Evolutionary conservation across 106 monocot species (phyloP).

Genomic region (Apostasia shenzhenica): DNA sequence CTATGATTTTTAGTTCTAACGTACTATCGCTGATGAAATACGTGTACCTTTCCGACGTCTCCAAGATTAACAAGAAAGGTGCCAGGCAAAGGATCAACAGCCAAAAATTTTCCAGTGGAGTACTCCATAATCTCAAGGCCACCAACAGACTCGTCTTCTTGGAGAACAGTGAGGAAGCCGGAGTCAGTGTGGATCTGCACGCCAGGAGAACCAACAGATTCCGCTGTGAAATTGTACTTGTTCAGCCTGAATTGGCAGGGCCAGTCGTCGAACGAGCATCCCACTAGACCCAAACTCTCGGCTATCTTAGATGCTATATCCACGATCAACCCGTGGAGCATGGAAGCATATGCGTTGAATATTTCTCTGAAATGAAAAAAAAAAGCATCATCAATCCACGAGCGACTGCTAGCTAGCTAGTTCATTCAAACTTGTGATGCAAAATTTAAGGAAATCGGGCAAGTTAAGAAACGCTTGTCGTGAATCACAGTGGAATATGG

Average conservation of each 20-base stretch:
- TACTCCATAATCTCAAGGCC: constrained; percentile 57
- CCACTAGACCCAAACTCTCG: constrained; percentile 35
- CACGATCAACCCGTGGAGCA: constrained; percentile 30
- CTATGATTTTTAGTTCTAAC: too few relatives aligned
- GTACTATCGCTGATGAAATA: too few relatives aligned
- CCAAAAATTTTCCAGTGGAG: constrained; percentile 14
- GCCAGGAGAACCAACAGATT: constrained; percentile 40
- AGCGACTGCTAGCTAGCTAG: not conserved
- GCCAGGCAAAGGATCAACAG: constrained; percentile 50
- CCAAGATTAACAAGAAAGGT: constrained; percentile 59
- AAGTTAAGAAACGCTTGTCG: not conserved
- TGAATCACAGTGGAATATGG: not conserved
- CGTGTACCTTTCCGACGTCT: constrained; percentile 44
- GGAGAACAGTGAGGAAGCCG: constrained; percentile 55
- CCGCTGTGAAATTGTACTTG: constrained; percentile 42
- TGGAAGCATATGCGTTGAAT: constrained; percentile 29
- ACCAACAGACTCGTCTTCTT: constrained; percentile 58
- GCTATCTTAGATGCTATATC: constrained; percentile 35
- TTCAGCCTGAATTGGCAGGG: constrained; percentile 51
- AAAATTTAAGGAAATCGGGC: not conserved
- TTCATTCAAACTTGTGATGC: not conserved
- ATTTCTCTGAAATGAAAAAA: constrained; percentile 22
- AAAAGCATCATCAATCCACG: not conserved
- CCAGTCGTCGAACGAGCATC: constrained; percentile 33
- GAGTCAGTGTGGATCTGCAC: constrained; percentile 56